These are phyloP conservation scores for Purshia tridentata DNA, from an alignment of 306 rosid species.

Conservation along the genomic window DNA sequence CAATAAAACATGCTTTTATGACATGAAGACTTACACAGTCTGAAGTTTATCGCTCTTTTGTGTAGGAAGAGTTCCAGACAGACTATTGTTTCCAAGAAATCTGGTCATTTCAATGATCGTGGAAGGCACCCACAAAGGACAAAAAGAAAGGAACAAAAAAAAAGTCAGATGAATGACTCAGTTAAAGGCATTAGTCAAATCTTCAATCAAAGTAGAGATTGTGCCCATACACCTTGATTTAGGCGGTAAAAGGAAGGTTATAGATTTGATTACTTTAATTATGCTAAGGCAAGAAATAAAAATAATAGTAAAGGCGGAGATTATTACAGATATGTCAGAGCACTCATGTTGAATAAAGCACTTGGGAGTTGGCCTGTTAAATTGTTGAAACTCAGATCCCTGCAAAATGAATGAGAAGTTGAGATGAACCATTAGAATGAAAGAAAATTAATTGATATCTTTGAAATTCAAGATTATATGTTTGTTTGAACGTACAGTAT, in stretches of 20 bases:
- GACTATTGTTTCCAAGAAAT: slow-evolving; percentile 40
- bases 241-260: too few species aligned
- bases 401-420: neutral
- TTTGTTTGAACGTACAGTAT: slow-evolving; percentile 11
- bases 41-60: slow-evolving; percentile 11
- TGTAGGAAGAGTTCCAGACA: slow-evolving; percentile 30
- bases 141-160: neutral
- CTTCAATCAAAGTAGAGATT: too few species aligned
- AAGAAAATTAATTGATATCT: neutral
- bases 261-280: neutral
- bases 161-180: neutral
- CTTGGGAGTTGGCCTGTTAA: slow-evolving; percentile 30
- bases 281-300: neutral
- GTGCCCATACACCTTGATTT: neutral
- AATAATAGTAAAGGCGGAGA: neutral
- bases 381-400: slow-evolving; percentile 36
- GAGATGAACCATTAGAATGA: neutral
- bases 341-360: slow-evolving; percentile 21
- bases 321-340: slow-evolving; percentile 23
- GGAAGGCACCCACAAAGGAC: neutral
- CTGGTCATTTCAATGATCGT: slow-evolving; percentile 7
- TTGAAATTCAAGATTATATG: neutral
- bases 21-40: slow-evolving; percentile 20
- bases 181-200: neutral
- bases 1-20: neutral